Base-by-base conservation (phyloP, 345 rosid species). In the Isatis tinctoria region DNA sequence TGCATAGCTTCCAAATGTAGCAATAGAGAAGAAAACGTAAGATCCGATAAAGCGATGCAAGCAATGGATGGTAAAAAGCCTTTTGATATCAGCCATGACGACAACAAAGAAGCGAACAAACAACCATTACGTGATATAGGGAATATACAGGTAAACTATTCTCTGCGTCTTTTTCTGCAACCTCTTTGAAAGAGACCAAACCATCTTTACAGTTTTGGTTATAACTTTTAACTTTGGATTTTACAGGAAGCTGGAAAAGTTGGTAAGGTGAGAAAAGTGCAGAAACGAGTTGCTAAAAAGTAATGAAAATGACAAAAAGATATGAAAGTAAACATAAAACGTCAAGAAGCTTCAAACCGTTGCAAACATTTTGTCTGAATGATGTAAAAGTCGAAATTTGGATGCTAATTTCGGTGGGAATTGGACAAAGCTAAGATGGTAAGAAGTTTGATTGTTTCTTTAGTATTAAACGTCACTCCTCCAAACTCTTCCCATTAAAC, bases 61-160 rank as follows among this genome's bases (percentile, higher is more conserved):
- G 57, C 35, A 52, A 58, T 37, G 45, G 51, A 49, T 65, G 49
- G 70, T 67, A 41, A 58, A 60, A 77, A 82, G 66, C 78, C 83
- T 41, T 49, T 44, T 2, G 85, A 65, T 67, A 73, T 43, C 26
- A 79, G 69, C 57, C 58, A 24, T 56, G 87, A 81, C 26, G 75
- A 85, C 18, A 47, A 69, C 16, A 47, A 74, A 14, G 81, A 75
- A 13, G 62, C 73, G n/a, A 84, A 68, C 60, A 88, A 83, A 83
- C 41, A 11, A 67, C 51, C 97, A 24, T 74, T 94, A 51, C 86
- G 84, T 32, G 93, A 90, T 82, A 88, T 88, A 41, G 97, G 90
- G 69, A 94, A 91, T 60, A 84, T 81, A 70, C 60, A 73, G 84
- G 92, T 84, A 83, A 51, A 75, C 51, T 69, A 24, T 30, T 6